phyloP scores from a whole-genome alignment of 441 rosid genomes.

The Gossypium trilobum region DNA sequence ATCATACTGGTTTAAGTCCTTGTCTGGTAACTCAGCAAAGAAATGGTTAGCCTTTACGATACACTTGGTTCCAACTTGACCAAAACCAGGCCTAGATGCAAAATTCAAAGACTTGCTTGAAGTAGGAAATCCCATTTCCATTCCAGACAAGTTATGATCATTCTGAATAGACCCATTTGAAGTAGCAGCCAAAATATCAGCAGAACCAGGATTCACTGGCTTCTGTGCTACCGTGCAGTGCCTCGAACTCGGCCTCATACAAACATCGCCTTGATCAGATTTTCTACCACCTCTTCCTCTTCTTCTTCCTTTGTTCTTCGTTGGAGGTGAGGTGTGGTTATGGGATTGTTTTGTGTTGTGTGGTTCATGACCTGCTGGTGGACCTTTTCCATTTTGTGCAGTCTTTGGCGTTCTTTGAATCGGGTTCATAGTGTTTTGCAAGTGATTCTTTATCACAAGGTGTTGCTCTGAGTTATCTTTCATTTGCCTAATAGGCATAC shows the following conservation, averaged over 20 bases:
- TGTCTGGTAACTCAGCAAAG: conserved; percentile 75
- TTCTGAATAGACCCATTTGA: conserved; percentile 27
- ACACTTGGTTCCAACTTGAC: conserved; percentile 77
- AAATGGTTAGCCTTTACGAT: conserved; percentile 97
- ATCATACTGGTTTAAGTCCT: conserved; percentile 88
- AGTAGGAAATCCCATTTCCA: conserved; percentile 47
- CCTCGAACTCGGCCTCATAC: conserved; percentile 83
- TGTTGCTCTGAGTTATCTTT: conserved; percentile 72
- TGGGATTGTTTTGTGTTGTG: conserved; percentile 33
- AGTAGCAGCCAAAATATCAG: conserved; percentile 25
- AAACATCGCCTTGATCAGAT: conserved; percentile 78
- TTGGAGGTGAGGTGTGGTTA: conserved; percentile 55
- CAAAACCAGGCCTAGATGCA: conserved; percentile 79
- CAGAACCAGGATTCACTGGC: conserved; percentile 32
- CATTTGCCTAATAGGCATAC: conserved; percentile 81
- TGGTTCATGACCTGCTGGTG: conserved; percentile 36
- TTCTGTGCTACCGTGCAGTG: conserved; percentile 60
- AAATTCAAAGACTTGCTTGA: conserved; percentile 68
- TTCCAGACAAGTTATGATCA: conserved; percentile 26
- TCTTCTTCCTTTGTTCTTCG: conserved; percentile 62
- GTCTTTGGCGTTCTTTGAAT: conserved; percentile 45
- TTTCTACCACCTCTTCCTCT: conserved; percentile 92
- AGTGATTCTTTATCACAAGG: conserved; percentile 53
- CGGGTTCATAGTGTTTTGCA: conserved; percentile 52
- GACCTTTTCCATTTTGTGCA: conserved; percentile 64